These are phyloP conservation scores for Xylariaceae sp. DNA, from an alignment of 2,329 filamentous ascomycete genomes.

Conservation along the genomic window DNA sequence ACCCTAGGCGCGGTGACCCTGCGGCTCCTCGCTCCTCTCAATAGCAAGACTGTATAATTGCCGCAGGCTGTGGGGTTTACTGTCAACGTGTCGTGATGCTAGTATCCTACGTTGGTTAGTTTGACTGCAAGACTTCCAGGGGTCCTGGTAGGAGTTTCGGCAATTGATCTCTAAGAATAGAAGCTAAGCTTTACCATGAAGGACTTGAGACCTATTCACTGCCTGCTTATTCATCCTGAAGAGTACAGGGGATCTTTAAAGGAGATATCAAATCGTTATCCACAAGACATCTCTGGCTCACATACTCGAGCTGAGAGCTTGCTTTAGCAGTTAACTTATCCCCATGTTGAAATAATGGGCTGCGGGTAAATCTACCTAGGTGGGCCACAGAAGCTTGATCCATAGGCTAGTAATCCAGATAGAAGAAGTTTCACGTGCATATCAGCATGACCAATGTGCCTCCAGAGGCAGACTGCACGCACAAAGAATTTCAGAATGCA, in stretches of 20 bases:
- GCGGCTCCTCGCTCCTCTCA: conserved; percentile 10
- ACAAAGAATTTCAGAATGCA: conserved; percentile 2
- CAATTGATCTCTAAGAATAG: neutral
- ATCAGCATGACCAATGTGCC: conserved; percentile 4
- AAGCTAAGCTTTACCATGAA: neutral
- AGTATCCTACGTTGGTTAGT: conserved; percentile 2
- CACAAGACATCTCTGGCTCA: neutral
- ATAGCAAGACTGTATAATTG: conserved; percentile 6
- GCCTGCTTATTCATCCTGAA: neutral
- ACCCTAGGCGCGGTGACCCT: neutral
- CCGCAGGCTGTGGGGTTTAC: conserved; percentile 1
- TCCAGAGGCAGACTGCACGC: neutral
- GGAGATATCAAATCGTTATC: conserved; percentile 4
- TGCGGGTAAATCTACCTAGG: neutral
- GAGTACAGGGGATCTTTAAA: neutral
- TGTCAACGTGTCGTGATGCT: conserved; percentile 17
- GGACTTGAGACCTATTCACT: neutral
- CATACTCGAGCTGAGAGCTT: neutral
- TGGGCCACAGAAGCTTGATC: neutral
- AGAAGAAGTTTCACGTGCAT: neutral
- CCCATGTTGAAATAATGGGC: no score
- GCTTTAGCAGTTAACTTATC: neutral
- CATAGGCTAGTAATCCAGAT: neutral
- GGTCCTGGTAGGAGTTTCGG: neutral
- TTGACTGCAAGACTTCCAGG: conserved; percentile 5